These are phyloP conservation scores for Basidiobolus meristosporus DNA, from an alignment of 371 early-diverging fungal genomes.

Conservation along the genomic window DNA sequence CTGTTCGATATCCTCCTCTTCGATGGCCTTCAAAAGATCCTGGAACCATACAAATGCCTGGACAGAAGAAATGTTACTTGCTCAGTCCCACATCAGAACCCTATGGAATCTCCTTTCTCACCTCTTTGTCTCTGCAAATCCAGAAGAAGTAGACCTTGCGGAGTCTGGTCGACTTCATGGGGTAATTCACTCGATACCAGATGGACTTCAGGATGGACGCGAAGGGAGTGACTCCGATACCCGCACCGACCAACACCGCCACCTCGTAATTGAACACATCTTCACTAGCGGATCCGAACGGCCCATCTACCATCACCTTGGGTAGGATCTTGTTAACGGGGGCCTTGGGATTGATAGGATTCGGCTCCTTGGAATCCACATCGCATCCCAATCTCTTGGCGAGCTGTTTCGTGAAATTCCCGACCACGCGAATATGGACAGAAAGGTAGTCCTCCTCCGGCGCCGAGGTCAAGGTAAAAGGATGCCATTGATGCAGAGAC, in stretches of 20 bases:
- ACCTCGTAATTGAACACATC: constrained; percentile 73
- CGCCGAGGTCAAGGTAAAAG: constrained; percentile 71
- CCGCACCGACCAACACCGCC: constrained; percentile 59
- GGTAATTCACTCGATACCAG: constrained; percentile 22
- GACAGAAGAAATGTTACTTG: constrained; percentile 7
- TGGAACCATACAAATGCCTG: constrained; percentile 66
- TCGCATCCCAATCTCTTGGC: constrained; percentile 39
- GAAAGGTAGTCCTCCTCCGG: constrained; percentile 60
- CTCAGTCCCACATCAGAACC: constrained; percentile 12
- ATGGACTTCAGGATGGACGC: constrained; percentile 18
- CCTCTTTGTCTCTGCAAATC: constrained; percentile 61
- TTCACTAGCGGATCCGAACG: constrained; percentile 70
- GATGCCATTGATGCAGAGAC: constrained; percentile 57
- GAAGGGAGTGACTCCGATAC: constrained; percentile 50
- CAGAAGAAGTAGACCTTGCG: constrained; percentile 76
- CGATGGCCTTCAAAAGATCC: constrained; percentile 40
- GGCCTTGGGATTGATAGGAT: neutral
- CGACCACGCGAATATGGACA: constrained; percentile 60
- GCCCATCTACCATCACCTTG: constrained; percentile 64
- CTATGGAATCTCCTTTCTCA: constrained; percentile 5
- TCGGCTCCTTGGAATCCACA: constrained; percentile 19
- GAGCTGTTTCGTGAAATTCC: constrained; percentile 63
- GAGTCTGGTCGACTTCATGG: constrained; percentile 21
- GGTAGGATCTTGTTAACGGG: constrained; percentile 15
- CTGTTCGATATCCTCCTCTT: constrained; percentile 33